These are phyloP conservation scores for Chalciporus sphaerocephalus DNA, from an alignment of 768 basidiomycete species.

Conservation along the genomic window DNA sequence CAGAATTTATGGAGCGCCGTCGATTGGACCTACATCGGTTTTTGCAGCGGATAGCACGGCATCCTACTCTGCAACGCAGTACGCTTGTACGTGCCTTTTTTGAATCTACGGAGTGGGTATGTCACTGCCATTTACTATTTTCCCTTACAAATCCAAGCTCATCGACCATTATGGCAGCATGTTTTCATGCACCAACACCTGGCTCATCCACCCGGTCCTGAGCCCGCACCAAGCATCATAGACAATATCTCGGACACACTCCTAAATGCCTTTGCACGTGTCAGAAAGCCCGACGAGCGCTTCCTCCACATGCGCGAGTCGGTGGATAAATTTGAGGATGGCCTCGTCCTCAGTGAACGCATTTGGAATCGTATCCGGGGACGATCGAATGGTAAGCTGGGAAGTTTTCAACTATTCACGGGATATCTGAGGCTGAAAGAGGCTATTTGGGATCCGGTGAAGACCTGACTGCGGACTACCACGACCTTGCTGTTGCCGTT, in stretches of 20 bases:
- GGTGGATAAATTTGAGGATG: slow-evolving; percentile 96
- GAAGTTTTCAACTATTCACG: slow-evolving; percentile 23
- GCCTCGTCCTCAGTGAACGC: slow-evolving; percentile 75
- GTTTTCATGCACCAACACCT: slow-evolving; percentile 97
- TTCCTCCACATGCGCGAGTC: slow-evolving; percentile 89
- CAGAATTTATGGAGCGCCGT: slow-evolving; percentile 94
- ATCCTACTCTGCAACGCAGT: slow-evolving; percentile 90
- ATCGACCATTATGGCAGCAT: slow-evolving; percentile 48
- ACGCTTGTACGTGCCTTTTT: slow-evolving; percentile 92
- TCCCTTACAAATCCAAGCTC: slow-evolving; percentile 1
- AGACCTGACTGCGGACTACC: slow-evolving; percentile 97
- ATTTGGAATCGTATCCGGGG: slow-evolving; percentile 73
- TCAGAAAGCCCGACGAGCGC: slow-evolving; percentile 95
- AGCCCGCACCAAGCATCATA: slow-evolving; percentile 73
- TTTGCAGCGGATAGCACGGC: slow-evolving; percentile 83
- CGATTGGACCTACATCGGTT: slow-evolving; percentile 88
- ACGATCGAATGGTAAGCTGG: slow-evolving; percentile 78
- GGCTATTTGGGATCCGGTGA: slow-evolving; percentile 72
- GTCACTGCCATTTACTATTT: slow-evolving; percentile 18
- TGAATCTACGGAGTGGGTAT: slow-evolving; percentile 97
- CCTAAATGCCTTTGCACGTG: slow-evolving; percentile 91
- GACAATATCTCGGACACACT: slow-evolving; percentile 96
- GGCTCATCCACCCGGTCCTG: slow-evolving; percentile 87
- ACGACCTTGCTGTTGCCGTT: slow-evolving; percentile 92
- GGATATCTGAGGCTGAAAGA: slow-evolving; percentile 79